A percentile compares a stretch with the other conserved stretches of the same genome.
Conservation (phyloP, 495 filamentous ascomycete genomes). For the Durotheca rogersii region DNA sequence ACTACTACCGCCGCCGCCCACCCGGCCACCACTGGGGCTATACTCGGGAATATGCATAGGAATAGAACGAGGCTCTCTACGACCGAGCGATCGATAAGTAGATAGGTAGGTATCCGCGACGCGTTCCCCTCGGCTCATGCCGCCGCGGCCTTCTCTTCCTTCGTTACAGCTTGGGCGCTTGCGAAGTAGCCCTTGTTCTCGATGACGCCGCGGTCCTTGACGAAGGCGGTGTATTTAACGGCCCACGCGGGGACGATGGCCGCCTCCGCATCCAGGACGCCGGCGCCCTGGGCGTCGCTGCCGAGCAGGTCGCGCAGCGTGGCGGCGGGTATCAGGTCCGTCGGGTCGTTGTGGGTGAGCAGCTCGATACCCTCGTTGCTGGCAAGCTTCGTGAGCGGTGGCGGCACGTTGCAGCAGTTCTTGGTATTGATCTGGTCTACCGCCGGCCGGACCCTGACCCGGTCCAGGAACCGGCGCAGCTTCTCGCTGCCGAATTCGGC, state of each 20-base stretch:
- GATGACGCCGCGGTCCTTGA: slow-evolving; percentile 91
- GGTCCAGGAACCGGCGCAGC: slow-evolving; percentile 56
- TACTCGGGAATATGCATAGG: slow-evolving; percentile 7
- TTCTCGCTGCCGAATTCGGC: slow-evolving; percentile 89
- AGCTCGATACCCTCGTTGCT: slow-evolving; percentile 84
- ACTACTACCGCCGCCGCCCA: too few species aligned
- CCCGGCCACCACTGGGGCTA: too few species aligned
- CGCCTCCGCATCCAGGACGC: slow-evolving; percentile 70
- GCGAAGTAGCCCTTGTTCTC: slow-evolving; percentile 99
- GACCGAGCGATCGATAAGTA: too few species aligned
- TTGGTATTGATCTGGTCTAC: slow-evolving; percentile 97
- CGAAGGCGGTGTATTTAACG: slow-evolving; percentile 97
- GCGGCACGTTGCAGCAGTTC: slow-evolving; percentile 94
- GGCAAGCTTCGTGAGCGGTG: slow-evolving; percentile 79
- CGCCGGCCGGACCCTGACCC: slow-evolving; percentile 69
- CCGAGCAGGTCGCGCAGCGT: slow-evolving; percentile 82
- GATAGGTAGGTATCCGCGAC: too few species aligned
- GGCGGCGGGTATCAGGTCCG: slow-evolving; percentile 81
- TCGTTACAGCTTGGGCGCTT: slow-evolving; percentile 61
- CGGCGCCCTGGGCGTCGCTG: slow-evolving; percentile 61
- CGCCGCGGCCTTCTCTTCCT: too few species aligned
- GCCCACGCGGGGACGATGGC: slow-evolving; percentile 90
- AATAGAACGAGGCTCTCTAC: slow-evolving; percentile 5
- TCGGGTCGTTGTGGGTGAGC: slow-evolving; percentile 91
- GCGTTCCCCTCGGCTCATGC: too few species aligned